These are phyloP conservation scores for Fusarium veterinarium DNA, from an alignment of 2,329 filamentous ascomycete species.

Conservation along the genomic window DNA sequence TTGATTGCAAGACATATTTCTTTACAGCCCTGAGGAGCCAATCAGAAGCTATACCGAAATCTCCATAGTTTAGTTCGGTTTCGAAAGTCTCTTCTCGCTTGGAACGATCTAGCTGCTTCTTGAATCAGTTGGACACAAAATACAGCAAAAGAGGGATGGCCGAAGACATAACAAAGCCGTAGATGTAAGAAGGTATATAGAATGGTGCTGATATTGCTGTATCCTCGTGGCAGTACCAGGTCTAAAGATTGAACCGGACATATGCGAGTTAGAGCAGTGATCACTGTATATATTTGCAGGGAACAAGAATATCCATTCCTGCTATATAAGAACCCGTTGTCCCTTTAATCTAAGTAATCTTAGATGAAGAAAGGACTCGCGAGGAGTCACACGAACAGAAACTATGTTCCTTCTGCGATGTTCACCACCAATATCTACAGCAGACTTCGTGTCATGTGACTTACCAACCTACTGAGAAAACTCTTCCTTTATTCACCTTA, in stretches of 20 bases:
- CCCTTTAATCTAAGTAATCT: rapidly evolving
- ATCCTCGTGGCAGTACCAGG: rapidly evolving
- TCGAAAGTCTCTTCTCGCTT: rapidly evolving
- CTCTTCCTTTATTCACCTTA: too few relatives aligned
- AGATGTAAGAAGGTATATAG: too few relatives aligned
- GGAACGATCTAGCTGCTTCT: neutral
- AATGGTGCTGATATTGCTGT: too few relatives aligned
- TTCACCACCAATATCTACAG: too few relatives aligned
- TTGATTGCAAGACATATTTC: rapidly evolving
- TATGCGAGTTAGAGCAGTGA: too few relatives aligned
- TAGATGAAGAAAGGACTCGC: rapidly evolving
- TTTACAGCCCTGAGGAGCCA: rapidly evolving
- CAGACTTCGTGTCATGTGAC: too few relatives aligned
- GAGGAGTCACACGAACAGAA: too few relatives aligned
- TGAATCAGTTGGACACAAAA: too few relatives aligned
- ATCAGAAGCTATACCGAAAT: rapidly evolving
- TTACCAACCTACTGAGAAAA: too few relatives aligned
- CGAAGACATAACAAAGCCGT: too few relatives aligned
- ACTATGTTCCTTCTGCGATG: too few relatives aligned
- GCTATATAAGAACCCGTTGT: neutral
- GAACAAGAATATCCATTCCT: neutral
- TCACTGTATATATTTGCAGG: rapidly evolving
- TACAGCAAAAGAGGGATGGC: rapidly evolving
- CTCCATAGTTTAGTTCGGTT: rapidly evolving
- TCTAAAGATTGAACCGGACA: too few relatives aligned